Conservation (phyloP, 208 protist genomes). For the Leishmania amazonensis region DNA sequence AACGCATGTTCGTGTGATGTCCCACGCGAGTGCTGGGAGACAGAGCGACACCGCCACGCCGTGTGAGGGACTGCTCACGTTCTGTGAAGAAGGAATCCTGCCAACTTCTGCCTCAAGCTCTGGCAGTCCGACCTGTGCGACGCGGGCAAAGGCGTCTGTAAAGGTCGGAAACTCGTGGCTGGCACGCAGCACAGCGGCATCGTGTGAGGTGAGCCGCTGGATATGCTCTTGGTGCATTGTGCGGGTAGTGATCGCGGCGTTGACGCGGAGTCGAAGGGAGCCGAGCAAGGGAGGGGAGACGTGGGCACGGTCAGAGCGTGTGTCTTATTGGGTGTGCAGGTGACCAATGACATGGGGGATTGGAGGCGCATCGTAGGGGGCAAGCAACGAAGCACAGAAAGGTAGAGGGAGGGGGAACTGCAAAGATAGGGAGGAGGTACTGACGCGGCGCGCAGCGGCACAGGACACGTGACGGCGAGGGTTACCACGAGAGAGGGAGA, state of each 20-base stretch:
- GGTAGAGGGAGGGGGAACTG: neutral
- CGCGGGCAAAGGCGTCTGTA: conserved; percentile 30
- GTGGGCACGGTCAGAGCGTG: neutral
- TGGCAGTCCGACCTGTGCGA: conserved; percentile 22
- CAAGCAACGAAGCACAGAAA: neutral
- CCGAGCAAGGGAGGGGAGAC: neutral
- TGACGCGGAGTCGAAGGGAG: neutral
- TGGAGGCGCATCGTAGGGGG: neutral
- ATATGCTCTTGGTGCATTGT: conserved; percentile 22
- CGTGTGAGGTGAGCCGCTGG: conserved; percentile 12
- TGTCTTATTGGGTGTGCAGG: neutral
- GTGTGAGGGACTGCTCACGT: conserved; percentile 11
- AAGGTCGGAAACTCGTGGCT: conserved; percentile 50
- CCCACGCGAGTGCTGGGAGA: conserved; percentile 28
- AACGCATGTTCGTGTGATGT: conserved; percentile 8
- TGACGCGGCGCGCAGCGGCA: neutral
- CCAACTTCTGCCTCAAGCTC: conserved; percentile 10
- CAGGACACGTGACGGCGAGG: neutral
- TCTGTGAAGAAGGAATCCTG: neutral
- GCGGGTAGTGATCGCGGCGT: neutral
- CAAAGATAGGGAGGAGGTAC: neutral
- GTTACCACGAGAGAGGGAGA: neutral
- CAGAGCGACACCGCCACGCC: conserved; percentile 20
- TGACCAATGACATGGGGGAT: neutral
- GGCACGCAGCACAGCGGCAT: conserved; percentile 40